Percentiles rank a stretch among this genome's conserved stretches.
phyloP scores from a whole-genome alignment of 139 green algal genomes.

The Coelastrella sp. region DNA sequence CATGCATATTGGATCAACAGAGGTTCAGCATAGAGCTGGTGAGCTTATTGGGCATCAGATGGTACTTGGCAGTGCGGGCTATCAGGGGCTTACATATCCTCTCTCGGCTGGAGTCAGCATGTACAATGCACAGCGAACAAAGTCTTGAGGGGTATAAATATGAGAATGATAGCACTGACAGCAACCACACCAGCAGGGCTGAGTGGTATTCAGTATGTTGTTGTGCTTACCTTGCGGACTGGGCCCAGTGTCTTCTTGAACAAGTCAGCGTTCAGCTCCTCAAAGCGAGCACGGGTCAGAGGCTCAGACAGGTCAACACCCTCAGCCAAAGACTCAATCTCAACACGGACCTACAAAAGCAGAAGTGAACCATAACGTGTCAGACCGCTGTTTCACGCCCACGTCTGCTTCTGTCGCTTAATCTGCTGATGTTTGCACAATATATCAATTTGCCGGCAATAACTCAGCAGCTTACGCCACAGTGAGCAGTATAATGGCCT shows the following conservation, averaged over 20 bases:
- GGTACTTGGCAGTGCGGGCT: not conserved
- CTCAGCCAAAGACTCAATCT: conserved; percentile 97
- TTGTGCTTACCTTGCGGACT: conserved; percentile 89
- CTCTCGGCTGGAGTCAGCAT: too few relatives aligned
- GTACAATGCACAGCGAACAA: too few relatives aligned
- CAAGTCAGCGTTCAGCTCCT: conserved; percentile 99
- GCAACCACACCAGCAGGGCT: not conserved
- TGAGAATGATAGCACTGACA: too few relatives aligned
- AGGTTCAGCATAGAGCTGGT: not conserved
- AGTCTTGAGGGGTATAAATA: too few relatives aligned
- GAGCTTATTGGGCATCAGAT: not conserved
- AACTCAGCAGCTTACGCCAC: too few relatives aligned
- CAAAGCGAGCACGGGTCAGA: conserved; percentile 97
- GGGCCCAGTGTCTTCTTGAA: conserved; percentile 95
- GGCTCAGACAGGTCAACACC: conserved; percentile 97
- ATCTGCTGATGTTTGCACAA: too few relatives aligned
- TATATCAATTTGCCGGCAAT: too few relatives aligned
- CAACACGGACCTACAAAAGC: conserved; percentile 89
- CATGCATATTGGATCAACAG: not conserved
- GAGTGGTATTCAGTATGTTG: too few relatives aligned
- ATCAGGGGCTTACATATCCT: not conserved
- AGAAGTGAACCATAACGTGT: too few relatives aligned
- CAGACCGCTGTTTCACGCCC: too few relatives aligned
- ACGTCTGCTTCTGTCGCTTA: too few relatives aligned
- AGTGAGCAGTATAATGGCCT: too few relatives aligned